phyloP scores from a whole-genome alignment of 352 stramenopile species.

The Phytophthora pini region DNA sequence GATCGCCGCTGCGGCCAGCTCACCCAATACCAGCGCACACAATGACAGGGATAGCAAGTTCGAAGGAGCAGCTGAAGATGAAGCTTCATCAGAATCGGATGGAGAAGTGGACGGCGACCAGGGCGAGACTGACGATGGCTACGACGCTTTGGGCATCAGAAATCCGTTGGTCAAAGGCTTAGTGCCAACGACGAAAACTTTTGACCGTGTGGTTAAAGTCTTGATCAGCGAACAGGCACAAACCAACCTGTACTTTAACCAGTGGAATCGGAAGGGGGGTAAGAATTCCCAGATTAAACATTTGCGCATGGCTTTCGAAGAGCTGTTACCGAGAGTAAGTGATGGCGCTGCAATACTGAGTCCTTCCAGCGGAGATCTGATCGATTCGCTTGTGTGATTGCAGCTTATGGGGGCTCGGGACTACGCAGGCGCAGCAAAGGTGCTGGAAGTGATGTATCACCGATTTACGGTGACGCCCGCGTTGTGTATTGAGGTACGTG shows the following conservation, averaged over 20 bases:
- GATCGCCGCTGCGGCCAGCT: background rate
- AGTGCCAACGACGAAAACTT: slow-evolving; percentile 28
- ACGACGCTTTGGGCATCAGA: slow-evolving; percentile 1
- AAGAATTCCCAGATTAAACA: slow-evolving; percentile 36
- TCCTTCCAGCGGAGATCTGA: background rate
- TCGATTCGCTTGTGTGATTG: background rate
- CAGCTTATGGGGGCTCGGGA: slow-evolving; percentile 77
- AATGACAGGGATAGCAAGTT: background rate
- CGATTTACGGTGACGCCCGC: slow-evolving; percentile 63
- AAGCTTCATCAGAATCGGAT: slow-evolving; percentile 5
- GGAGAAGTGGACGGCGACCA: background rate
- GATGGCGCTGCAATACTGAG: background rate
- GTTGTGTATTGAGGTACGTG: slow-evolving; percentile 67
- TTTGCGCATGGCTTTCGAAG: slow-evolving; percentile 52
- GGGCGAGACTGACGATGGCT: background rate
- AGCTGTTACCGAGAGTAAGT: slow-evolving; percentile 58
- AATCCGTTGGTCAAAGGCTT: slow-evolving; percentile 39
- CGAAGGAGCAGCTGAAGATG: background rate
- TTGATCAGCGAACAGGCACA: slow-evolving; percentile 33
- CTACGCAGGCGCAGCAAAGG: slow-evolving; percentile 70
- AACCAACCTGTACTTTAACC: slow-evolving; percentile 50
- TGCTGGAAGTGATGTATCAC: slow-evolving; percentile 74
- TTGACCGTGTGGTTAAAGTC: slow-evolving; percentile 32
- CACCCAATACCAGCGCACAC: slow-evolving; percentile 1
- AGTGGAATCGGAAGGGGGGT: slow-evolving; percentile 55